Percentiles rank a stretch among this genome's conserved stretches.
These are phyloP conservation scores for Pyrenophora teres DNA, from an alignment of 2,329 filamentous ascomycete species.

Conservation along the genomic window DNA sequence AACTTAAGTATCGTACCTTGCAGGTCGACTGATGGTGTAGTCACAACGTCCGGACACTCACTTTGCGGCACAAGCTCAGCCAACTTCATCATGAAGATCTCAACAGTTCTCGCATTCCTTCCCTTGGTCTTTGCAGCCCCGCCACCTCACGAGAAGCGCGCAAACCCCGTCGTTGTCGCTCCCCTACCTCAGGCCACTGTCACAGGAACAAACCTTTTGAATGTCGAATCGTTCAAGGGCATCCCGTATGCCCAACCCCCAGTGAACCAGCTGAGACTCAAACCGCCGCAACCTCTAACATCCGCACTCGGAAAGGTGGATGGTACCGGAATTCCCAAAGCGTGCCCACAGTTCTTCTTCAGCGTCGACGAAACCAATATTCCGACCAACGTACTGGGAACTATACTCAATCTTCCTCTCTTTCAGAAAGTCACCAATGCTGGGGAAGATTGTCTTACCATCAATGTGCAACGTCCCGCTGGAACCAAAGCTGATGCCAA, in stretches of 20 bases:
- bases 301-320: conserved; percentile 63
- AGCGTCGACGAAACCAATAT: conserved; percentile 51
- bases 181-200: conserved; percentile 60
- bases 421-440: conserved; percentile 45
- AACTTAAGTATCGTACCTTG: conserved; percentile 11
- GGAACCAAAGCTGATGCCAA: conserved; percentile 45
- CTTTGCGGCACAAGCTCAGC: background rate
- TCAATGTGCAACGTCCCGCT: conserved; percentile 51
- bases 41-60: background rate
- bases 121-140: conserved; percentile 41
- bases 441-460: conserved; percentile 52
- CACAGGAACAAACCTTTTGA: conserved; percentile 51
- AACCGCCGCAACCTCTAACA: conserved; percentile 67
- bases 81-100: conserved; percentile 35
- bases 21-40: conserved; percentile 3
- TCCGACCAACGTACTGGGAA: conserved; percentile 45
- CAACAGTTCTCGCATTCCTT: conserved; percentile 27
- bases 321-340: conserved; percentile 61
- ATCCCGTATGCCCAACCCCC: conserved; percentile 78
- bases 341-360: conserved; percentile 75
- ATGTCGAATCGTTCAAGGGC: conserved; percentile 71
- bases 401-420: conserved; percentile 47
- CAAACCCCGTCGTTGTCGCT: conserved; percentile 59
- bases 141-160: conserved; percentile 52
- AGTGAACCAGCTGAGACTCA: conserved; percentile 67